Conservation (phyloP, 139 green algal genomes). For the Micromonas pusilla region DNA sequence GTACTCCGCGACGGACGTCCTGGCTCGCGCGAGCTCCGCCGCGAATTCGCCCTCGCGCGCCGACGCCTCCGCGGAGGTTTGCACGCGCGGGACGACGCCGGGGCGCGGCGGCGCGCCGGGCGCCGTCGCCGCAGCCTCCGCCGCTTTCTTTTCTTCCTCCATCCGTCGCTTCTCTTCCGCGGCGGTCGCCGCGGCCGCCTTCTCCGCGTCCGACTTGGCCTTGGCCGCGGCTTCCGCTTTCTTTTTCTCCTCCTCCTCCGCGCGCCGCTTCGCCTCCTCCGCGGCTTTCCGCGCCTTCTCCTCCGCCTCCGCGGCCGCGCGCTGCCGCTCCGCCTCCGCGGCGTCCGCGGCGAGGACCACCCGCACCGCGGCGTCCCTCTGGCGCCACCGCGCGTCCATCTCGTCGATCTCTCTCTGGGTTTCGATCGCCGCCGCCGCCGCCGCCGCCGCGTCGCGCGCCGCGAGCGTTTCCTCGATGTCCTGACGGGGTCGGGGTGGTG, state of each 20-base stretch:
- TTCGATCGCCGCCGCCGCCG: background rate
- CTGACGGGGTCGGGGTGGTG: too few relatives aligned
- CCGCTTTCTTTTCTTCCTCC: conserved; percentile 1
- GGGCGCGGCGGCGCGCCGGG: background rate
- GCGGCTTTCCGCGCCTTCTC: background rate
- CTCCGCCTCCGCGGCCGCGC: background rate
- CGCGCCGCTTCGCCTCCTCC: background rate
- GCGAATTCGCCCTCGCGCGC: background rate
- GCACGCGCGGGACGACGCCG: background rate
- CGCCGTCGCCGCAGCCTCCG: background rate
- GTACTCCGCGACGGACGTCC: conserved; percentile 3
- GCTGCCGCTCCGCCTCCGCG: background rate
- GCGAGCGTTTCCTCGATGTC: too few relatives aligned
- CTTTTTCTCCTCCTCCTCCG: background rate
- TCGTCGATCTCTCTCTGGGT: background rate
- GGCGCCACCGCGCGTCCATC: background rate
- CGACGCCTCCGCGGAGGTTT: background rate
- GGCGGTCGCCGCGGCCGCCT: background rate
- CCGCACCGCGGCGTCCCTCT: background rate
- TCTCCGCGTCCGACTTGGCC: conserved; percentile 9
- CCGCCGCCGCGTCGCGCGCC: background rate
- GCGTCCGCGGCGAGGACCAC: background rate
- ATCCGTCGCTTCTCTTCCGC: conserved; percentile 10
- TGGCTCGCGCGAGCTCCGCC: background rate
- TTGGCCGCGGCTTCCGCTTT: background rate